phyloP scores from a whole-genome alignment of 306 rosid species.

The Begonia fuchsioides region DNA sequence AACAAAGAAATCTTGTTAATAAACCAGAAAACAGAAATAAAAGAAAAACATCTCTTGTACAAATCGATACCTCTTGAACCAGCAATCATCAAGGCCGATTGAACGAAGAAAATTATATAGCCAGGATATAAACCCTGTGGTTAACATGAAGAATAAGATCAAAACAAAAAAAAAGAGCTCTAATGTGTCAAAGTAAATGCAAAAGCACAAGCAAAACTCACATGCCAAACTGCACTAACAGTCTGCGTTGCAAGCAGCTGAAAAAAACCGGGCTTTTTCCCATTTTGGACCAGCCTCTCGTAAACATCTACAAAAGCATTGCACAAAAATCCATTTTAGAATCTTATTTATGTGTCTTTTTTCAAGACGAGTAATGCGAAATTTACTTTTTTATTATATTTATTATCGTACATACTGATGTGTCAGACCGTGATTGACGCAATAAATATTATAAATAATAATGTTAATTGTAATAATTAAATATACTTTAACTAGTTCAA shows the following conservation, averaged over 20 bases:
- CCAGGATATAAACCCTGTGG: conserved; percentile 92
- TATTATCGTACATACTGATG: too few relatives aligned
- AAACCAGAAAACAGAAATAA: background rate
- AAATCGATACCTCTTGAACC: conserved; percentile 74
- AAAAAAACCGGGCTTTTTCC: conserved; percentile 83
- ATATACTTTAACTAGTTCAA: too few relatives aligned
- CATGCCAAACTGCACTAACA: conserved; percentile 96
- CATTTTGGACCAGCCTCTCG: conserved; percentile 64
- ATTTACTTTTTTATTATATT: too few relatives aligned
- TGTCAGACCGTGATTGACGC: too few relatives aligned
- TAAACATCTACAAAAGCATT: conserved; percentile 61
- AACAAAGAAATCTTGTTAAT: conserved; percentile 8
- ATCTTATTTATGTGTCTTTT: too few relatives aligned
- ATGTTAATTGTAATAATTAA: too few relatives aligned
- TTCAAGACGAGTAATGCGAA: too few relatives aligned
- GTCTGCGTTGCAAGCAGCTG: conserved; percentile 96
- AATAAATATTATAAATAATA: too few relatives aligned
- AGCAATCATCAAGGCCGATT: conserved; percentile 93
- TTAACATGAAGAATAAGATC: background rate
- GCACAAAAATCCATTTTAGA: background rate
- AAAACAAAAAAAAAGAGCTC: too few relatives aligned
- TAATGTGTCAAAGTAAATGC: too few relatives aligned
- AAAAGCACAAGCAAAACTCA: conserved; percentile 27
- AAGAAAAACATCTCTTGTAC: background rate
- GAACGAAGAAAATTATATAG: conserved; percentile 87